Evolutionary conservation across 2,329 filamentous ascomycete genomes (phyloP).

Genomic region (Westerdykella aurantiaca): DNA sequence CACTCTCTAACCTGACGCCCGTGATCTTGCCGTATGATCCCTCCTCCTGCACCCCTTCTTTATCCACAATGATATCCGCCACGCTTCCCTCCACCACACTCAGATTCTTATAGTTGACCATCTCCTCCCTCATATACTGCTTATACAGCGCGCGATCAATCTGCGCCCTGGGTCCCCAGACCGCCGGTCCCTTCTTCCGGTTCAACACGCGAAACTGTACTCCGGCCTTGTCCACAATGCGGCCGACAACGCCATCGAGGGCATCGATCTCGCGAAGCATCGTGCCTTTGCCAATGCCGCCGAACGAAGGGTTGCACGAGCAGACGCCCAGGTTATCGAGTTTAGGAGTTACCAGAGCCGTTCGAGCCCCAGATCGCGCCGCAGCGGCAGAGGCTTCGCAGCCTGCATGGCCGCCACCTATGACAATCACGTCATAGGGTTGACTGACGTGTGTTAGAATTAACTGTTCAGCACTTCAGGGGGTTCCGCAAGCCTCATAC

Average conservation of each 20-base stretch:
- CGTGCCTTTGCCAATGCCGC: slow-evolving; percentile 96
- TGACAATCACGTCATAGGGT: slow-evolving; percentile 85
- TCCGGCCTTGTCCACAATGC: slow-evolving; percentile 87
- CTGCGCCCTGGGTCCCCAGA: slow-evolving; percentile 95
- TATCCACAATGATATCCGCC: slow-evolving; percentile 78
- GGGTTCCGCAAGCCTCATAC: slow-evolving; percentile 13
- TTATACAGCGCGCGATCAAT: slow-evolving; percentile 89
- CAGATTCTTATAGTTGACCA: slow-evolving; percentile 71
- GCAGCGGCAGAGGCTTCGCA: slow-evolving; percentile 90
- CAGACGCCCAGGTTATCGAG: slow-evolving; percentile 86
- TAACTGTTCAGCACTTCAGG: not conserved
- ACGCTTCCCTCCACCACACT: slow-evolving; percentile 81
- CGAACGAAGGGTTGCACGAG: slow-evolving; percentile 95
- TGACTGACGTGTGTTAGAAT: slow-evolving; percentile 39
- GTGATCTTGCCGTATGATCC: slow-evolving; percentile 65
- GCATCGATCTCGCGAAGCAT: slow-evolving; percentile 95
- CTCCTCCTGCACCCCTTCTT: slow-evolving; percentile 44
- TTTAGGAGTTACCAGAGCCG: slow-evolving; percentile 83
- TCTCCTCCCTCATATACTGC: slow-evolving; percentile 82
- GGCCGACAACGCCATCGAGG: slow-evolving; percentile 79
- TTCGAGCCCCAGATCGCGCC: slow-evolving; percentile 80
- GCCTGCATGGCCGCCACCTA: slow-evolving; percentile 92
- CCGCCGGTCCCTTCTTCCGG: slow-evolving; percentile 81
- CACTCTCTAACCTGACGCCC: slow-evolving; percentile 81
- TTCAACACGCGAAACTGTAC: slow-evolving; percentile 93